Percentiles rank a stretch among this genome's conserved stretches.
Conservation (phyloP, 208 protist species). For the Eutreptiella sp. region DNA sequence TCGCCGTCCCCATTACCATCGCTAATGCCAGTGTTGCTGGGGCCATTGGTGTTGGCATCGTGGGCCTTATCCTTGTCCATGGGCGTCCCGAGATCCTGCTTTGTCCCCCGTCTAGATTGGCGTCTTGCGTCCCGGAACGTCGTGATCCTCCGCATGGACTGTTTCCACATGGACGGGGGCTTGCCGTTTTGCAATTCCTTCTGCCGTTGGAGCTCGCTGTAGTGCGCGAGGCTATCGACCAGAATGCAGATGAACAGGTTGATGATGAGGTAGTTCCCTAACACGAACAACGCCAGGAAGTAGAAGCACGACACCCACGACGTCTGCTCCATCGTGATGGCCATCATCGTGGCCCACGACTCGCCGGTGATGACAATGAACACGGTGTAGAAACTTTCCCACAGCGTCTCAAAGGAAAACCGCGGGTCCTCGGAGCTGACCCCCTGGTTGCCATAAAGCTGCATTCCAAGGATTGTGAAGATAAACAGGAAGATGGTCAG, state of each 20-base stretch:
- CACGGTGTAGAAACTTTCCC: constrained; percentile 26
- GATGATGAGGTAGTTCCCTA: constrained; percentile 33
- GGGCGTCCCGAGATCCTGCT: too few relatives aligned
- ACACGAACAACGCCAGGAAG: constrained; percentile 28
- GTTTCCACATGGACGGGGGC: too few relatives aligned
- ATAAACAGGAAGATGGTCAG: constrained; percentile 34
- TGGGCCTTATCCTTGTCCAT: too few relatives aligned
- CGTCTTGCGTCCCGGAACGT: too few relatives aligned
- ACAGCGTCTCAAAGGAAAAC: constrained; percentile 28
- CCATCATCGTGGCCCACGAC: constrained; percentile 27
- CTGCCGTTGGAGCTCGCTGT: too few relatives aligned
- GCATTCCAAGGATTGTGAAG: constrained; percentile 31
- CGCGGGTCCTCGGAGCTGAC: not conserved
- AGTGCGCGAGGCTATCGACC: too few relatives aligned
- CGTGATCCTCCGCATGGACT: too few relatives aligned
- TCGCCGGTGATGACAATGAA: constrained; percentile 36
- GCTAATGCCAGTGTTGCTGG: too few relatives aligned
- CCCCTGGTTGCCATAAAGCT: constrained; percentile 26
- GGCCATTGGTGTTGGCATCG: too few relatives aligned
- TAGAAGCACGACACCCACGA: constrained; percentile 1
- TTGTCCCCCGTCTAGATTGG: too few relatives aligned
- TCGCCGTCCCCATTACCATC: too few relatives aligned
- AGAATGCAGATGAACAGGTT: constrained; percentile 37
- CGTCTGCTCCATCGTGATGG: not conserved
- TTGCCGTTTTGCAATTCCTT: too few relatives aligned